Evolutionary conservation across 768 basidiomycete genomes (phyloP).

Genomic region (Harrya chromipes): DNA sequence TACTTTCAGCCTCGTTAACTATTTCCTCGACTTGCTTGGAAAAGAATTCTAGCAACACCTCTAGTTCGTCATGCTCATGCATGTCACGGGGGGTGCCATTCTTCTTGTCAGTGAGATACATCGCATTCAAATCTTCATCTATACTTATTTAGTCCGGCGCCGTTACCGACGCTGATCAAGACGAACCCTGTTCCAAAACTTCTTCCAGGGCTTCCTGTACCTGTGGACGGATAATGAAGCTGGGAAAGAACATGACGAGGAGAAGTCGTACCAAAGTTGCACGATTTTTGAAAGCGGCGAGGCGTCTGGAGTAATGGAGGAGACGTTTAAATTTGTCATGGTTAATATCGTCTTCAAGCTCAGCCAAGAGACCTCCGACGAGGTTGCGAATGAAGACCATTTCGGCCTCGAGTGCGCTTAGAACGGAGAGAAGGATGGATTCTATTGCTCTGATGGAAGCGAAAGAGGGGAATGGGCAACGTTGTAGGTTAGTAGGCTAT

Average conservation of each 20-base stretch:
- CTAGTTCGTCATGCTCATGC: constrained; percentile 89
- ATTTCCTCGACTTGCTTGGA: constrained; percentile 97
- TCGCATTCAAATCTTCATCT: constrained; percentile 94
- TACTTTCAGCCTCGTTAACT: constrained; percentile 88
- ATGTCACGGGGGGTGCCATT: constrained; percentile 54
- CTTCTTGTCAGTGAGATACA: constrained; percentile 91
- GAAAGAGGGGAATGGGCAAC: constrained; percentile 9
- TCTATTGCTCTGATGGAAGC: constrained; percentile 74
- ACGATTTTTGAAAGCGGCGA: constrained; percentile 87
- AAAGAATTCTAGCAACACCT: constrained; percentile 91
- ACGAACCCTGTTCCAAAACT: constrained; percentile 79
- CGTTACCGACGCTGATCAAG: not conserved
- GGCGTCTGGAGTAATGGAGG: constrained; percentile 86
- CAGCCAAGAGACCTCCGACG: constrained; percentile 85
- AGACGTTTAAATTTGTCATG: constrained; percentile 91
- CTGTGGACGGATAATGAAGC: constrained; percentile 36
- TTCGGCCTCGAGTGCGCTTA: constrained; percentile 93
- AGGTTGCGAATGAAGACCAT: constrained; percentile 92
- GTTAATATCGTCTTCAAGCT: constrained; percentile 94
- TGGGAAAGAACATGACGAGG: not conserved
- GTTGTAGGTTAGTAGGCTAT: constrained; percentile 16
- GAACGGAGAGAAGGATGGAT: constrained; percentile 85
- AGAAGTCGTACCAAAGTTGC: constrained; percentile 63
- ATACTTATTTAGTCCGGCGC: constrained; percentile 3
- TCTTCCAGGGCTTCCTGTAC: constrained; percentile 91